A percentile compares a stretch with the other conserved stretches of the same genome.
phyloP scores from a whole-genome alignment of 2,329 filamentous ascomycete genomes.

The Apiospora koreana region DNA sequence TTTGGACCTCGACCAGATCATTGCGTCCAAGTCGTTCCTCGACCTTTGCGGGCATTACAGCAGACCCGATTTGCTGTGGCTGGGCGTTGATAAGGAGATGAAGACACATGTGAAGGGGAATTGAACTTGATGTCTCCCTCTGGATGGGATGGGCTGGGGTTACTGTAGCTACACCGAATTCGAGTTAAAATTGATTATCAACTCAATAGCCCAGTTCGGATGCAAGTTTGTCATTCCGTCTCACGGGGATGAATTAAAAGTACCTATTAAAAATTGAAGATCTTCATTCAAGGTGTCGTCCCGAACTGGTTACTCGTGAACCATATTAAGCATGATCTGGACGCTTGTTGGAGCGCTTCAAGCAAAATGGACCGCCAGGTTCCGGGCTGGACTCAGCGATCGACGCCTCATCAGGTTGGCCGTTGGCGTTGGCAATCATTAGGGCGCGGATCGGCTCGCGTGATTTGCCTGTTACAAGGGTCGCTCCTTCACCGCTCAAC shows the following conservation, averaged over 20 bases:
- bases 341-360: neutral
- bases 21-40: constrained; percentile 42
- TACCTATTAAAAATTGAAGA: no score
- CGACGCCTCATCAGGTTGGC: neutral
- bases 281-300: no score
- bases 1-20: constrained; percentile 43
- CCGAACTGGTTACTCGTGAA: neutral
- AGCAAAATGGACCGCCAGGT: neutral
- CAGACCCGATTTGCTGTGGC: constrained; percentile 52
- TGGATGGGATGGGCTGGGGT: neutral
- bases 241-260: no score
- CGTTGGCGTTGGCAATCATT: neutral
- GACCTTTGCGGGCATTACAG: constrained; percentile 52
- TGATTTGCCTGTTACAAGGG: neutral
- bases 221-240: neutral
- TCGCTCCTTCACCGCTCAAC: neutral
- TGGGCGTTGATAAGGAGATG: constrained; percentile 34
- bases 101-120: constrained; percentile 14
- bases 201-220: neutral
- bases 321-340: neutral
- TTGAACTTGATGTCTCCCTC: neutral
- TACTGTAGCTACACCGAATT: neutral
- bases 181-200: neutral
- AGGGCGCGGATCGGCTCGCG: neutral
- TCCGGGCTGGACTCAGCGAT: neutral